Base-by-base conservation (phyloP, 2,329 filamentous ascomycete genomes). In the Aspergillus ochraceus region DNA sequence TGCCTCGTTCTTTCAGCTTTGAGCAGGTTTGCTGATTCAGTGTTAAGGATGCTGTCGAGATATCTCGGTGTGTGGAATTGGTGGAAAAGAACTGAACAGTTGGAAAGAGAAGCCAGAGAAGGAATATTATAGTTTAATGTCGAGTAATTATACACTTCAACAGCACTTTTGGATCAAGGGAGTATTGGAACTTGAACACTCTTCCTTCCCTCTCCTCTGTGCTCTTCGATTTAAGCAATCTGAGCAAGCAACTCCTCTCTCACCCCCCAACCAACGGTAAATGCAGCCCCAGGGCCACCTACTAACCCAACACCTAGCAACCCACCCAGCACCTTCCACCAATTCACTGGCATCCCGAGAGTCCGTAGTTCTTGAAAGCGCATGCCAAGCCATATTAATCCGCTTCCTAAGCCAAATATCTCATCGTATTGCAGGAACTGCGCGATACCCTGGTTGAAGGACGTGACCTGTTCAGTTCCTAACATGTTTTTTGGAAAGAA, bases 381-480 rank as follows among this genome's bases (percentile, higher is more conserved):
- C 45, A 61, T 20, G 5, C 32, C 49, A 1, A 58, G 52, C 59
- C 55, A 61, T 3, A 59, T 17, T 4, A 59, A 51, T 5, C 59
- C 56, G 39, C 52, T 53, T 12, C 32, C 56, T 39, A 47, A 50
- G 4, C 49, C 52, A 2, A 57, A 24, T 3, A 36, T 29, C 30
- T 57, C 32, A 14, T 60, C 58, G 20, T 59, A 61, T n/a, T 61
- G 52, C 9, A 61, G 20, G 39, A 61, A 50, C 17, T 29, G 49
- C 12, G 59, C 54, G 20, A 57, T 60, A 5, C 54, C 58, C 2
- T 53, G 47, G 24, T 14, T n/a, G 12, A 57, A 57, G 6, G 47
- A 46, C 4, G 22, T 52, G 30, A 57, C 47, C 20, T 47, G 32
- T 14, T 6, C 22, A 6, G 17, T 11, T 19, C 36, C n/a, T 17